A percentile compares a stretch with the other conserved stretches of the same genome.
These are phyloP conservation scores for Microcyclosporella mali DNA, from an alignment of 2,329 filamentous ascomycete genomes.

Conservation along the genomic window DNA sequence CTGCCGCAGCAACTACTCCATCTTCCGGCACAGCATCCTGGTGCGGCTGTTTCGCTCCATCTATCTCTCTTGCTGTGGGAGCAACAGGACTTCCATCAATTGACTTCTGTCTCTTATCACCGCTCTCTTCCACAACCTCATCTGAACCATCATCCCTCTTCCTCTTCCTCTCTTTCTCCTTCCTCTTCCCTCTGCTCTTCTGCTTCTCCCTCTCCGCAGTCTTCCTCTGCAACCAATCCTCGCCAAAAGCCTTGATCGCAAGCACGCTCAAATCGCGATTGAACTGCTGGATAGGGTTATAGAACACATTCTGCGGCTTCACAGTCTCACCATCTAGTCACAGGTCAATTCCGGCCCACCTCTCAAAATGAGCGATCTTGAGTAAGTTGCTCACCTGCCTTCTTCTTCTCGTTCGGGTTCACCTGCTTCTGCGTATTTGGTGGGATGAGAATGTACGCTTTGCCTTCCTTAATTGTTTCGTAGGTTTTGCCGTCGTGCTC, in stretches of 20 bases:
- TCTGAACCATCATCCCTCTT: conserved; percentile 12
- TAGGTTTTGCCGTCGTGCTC: conserved; percentile 30
- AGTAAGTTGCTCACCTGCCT: conserved; percentile 21
- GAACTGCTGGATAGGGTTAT: conserved; percentile 98
- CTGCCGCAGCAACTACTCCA: not conserved
- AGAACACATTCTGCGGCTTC: conserved; percentile 76
- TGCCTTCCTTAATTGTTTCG: conserved; percentile 59
- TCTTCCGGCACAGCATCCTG: not conserved
- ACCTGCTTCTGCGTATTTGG: conserved; percentile 44
- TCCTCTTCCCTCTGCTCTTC: conserved; percentile 26
- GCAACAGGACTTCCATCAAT: conserved; percentile 7
- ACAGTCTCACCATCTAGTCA: conserved; percentile 33
- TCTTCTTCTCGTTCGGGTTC: conserved; percentile 43
- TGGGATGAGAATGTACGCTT: conserved; percentile 62
- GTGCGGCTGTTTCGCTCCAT: not conserved
- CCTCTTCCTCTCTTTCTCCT: conserved; percentile 27
- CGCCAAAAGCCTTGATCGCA: conserved; percentile 81
- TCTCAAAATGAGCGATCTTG: conserved; percentile 29
- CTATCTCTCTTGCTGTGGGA: not conserved
- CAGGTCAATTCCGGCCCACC: no score
- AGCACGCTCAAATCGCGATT: conserved; percentile 93
- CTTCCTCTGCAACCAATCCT: conserved; percentile 45
- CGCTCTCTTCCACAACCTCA: conserved; percentile 24
- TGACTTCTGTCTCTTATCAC: conserved; percentile 9
- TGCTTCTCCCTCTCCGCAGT: conserved; percentile 27